These are phyloP conservation scores for Hymenotorrendiella dingleyae DNA, from an alignment of 2,329 filamentous ascomycete species.

Conservation along the genomic window DNA sequence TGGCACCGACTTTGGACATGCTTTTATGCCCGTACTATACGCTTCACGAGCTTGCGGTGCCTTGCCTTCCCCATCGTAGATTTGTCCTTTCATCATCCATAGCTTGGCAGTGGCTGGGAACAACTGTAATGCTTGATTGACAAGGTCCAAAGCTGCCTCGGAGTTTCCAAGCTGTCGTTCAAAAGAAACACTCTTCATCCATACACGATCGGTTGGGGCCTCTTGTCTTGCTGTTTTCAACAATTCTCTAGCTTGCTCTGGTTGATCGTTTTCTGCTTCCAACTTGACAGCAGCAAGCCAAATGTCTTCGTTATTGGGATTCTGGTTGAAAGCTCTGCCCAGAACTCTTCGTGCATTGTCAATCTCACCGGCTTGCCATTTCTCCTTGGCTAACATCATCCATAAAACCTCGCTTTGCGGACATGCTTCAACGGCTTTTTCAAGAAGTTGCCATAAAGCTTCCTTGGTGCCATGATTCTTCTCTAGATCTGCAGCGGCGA, in stretches of 20 bases:
- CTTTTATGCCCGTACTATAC: slow-evolving; percentile 81
- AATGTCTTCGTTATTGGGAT: slow-evolving; percentile 95
- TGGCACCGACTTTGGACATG: slow-evolving; percentile 75
- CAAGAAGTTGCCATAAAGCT: slow-evolving; percentile 75
- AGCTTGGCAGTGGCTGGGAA: slow-evolving; percentile 85
- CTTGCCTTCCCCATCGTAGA: slow-evolving; percentile 81
- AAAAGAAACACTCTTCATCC: slow-evolving; percentile 93
- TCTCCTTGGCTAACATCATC: slow-evolving; percentile 94
- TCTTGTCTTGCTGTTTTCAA: slow-evolving; percentile 78
- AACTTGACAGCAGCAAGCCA: slow-evolving; percentile 96
- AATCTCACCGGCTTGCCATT: slow-evolving; percentile 82
- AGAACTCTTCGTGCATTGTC: slow-evolving; percentile 82
- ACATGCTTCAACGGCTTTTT: slow-evolving; percentile 90
- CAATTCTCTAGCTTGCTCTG: slow-evolving; percentile 74
- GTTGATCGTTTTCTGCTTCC: slow-evolving; percentile 82
- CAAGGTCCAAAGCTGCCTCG: slow-evolving; percentile 79
- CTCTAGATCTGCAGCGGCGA: slow-evolving; percentile 85
- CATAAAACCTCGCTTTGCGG: slow-evolving; percentile 87
- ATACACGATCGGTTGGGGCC: slow-evolving; percentile 91
- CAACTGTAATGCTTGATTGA: slow-evolving; percentile 76
- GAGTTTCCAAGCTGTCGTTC: slow-evolving; percentile 77
- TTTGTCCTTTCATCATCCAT: slow-evolving; percentile 98
- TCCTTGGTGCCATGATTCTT: slow-evolving; percentile 82
- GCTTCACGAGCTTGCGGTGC: slow-evolving; percentile 82
- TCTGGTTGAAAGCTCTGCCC: slow-evolving; percentile 85